These are phyloP conservation scores for Candida loeiensis DNA, from an alignment of 805 yeast genomes.

Conservation along the genomic window DNA sequence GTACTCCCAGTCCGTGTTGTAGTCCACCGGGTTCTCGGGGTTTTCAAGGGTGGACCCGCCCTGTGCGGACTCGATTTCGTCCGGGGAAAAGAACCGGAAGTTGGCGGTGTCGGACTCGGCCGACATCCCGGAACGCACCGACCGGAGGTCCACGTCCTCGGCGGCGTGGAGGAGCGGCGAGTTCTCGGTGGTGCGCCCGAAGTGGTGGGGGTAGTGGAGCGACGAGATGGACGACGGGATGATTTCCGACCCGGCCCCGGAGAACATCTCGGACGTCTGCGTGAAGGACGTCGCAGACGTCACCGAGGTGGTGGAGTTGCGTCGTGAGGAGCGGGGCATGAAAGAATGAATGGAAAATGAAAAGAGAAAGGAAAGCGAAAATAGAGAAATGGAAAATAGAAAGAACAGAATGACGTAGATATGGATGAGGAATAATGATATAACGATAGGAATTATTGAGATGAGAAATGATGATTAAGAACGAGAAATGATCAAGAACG, in stretches of 20 bases:
- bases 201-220: constrained; percentile 66
- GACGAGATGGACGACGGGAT: constrained; percentile 77
- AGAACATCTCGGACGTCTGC: constrained; percentile 65
- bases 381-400: not conserved
- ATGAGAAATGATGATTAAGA: too few species aligned
- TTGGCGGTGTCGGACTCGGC: constrained; percentile 39
- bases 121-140: constrained; percentile 34
- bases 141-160: constrained; percentile 29
- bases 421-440: not conserved
- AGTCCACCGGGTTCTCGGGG: constrained; percentile 56
- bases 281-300: constrained; percentile 25
- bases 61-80: constrained; percentile 81
- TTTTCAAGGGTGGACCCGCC: constrained; percentile 78
- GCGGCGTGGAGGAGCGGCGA: constrained; percentile 32
- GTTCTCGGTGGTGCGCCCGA: constrained; percentile 32
- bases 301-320: constrained; percentile 31
- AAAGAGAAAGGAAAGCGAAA: not conserved
- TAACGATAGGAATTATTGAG: too few species aligned
- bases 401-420: not conserved
- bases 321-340: constrained; percentile 21
- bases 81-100: constrained; percentile 79
- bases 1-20: constrained; percentile 71
- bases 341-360: not conserved
- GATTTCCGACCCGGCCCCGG: constrained; percentile 73
- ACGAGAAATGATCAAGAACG: not conserved